Base-by-base conservation (phyloP, 192 early-diverging fungal genomes). In the Chytriomyces confervae region DNA sequence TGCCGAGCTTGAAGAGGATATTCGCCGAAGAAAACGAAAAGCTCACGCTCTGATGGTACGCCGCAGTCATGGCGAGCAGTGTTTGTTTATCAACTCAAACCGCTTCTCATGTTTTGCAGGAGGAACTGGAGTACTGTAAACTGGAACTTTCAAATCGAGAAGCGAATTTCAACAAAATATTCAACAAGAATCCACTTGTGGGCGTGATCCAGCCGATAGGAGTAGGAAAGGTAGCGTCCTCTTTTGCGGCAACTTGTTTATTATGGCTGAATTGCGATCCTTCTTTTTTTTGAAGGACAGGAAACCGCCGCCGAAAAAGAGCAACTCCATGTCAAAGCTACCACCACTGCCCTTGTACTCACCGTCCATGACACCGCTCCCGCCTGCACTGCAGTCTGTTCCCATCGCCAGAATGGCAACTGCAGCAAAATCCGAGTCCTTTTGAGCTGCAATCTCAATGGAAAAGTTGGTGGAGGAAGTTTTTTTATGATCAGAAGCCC, bases 81-180 rank as follows among this genome's bases (percentile, higher is more conserved):
- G 20, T 5, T 57, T 76, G 24, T 0, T 43, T 79, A 24, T 77
- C 29, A 75, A 81, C 24, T 47, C 7, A 79, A 8, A 47, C 11
- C n/a, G 78, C 49, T 62, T 78, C 3, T 78, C 47, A 20, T n/a
- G 10, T 47, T 27, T 16, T 62, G 11, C 76, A 88, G 86, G 82
- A 90, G 47, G 88, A 90, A 65, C 67, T 90, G 6, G 82, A 84
- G 46, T 81, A 84, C 66, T 90, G 79, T 74, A 87, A 83, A 75
- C 70, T 90, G 13, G 89, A 90, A 70, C 66, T 90, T 7, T 90
- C 87, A 50, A 90, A 90, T 69, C 77, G 86, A 9, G 89, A 90
- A 62, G 82, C 82, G 9, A 86, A 85, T 77, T 90, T 90, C 67
- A 90, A 90, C 74, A 87, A 85, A 67, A 90, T 90, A n/a, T 90